Evolutionary conservation across 805 yeast species (phyloP).

Genomic region (Candida morakotiae): DNA sequence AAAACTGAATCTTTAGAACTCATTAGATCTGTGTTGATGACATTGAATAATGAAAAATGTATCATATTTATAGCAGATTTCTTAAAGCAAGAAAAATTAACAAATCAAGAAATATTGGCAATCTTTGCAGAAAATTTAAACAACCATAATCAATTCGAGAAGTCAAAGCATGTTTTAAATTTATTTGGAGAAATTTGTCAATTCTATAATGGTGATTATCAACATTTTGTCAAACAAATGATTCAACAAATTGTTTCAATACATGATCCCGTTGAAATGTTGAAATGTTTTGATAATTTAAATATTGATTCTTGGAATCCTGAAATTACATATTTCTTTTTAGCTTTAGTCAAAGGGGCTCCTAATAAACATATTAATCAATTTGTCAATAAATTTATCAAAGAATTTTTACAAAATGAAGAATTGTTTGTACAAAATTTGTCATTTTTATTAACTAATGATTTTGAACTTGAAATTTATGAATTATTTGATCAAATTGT

Average conservation of each 20-base stretch:
- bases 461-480: slow-evolving; percentile 23
- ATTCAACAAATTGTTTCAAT: slow-evolving; percentile 30
- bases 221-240: slow-evolving; percentile 26
- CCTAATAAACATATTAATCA: slow-evolving; percentile 27
- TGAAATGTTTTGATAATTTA: slow-evolving; percentile 15
- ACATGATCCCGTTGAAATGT: slow-evolving; percentile 23
- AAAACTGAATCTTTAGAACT: slow-evolving; percentile 13
- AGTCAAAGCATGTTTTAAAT: slow-evolving; percentile 14
- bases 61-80: slow-evolving; percentile 16
- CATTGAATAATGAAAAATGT: slow-evolving; percentile 13
- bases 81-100: neutral
- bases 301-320: slow-evolving; percentile 25
- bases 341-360: slow-evolving; percentile 31
- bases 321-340: slow-evolving; percentile 27
- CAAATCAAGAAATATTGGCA: neutral
- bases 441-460: slow-evolving; percentile 20
- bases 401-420: slow-evolving; percentile 13
- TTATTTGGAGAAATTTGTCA: slow-evolving; percentile 18
- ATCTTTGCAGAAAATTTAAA: slow-evolving; percentile 6
- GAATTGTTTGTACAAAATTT: slow-evolving; percentile 16
- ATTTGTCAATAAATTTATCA: slow-evolving; percentile 19
- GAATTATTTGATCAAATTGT: slow-evolving; percentile 15
- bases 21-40: slow-evolving; percentile 4
- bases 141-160: neutral
- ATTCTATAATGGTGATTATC: slow-evolving; percentile 14